Evolutionary conservation across 495 filamentous ascomycete genomes (phyloP).

Genomic region (Podospora pseudoanserina): DNA sequence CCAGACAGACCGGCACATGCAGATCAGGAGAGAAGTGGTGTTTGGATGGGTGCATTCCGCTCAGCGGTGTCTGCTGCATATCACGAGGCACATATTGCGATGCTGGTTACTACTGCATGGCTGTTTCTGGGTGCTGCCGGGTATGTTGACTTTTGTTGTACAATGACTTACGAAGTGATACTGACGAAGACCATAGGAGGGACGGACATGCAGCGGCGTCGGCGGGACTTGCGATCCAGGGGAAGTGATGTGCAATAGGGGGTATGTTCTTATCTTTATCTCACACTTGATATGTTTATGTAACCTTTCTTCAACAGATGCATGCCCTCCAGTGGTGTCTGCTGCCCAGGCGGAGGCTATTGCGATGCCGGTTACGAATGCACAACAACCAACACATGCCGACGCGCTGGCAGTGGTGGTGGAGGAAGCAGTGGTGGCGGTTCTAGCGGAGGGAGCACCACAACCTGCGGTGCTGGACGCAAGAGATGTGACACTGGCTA

Average conservation of each 20-base stretch:
- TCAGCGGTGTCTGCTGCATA: background rate
- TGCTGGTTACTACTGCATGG: conserved; percentile 22
- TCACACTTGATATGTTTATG: no score
- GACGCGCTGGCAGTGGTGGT: background rate
- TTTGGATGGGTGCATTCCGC: background rate
- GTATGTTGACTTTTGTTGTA: background rate
- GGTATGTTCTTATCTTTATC: background rate
- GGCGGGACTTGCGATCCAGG: conserved; percentile 17
- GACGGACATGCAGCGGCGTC: conserved; percentile 17
- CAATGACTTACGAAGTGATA: background rate
- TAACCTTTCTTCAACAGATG: conserved; percentile 10
- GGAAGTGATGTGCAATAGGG: conserved; percentile 7
- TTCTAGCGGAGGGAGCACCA: background rate
- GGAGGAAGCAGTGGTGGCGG: background rate
- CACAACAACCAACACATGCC: conserved; percentile 10
- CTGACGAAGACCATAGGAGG: conserved; percentile 1
- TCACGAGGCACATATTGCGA: conserved; percentile 17
- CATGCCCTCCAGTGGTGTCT: conserved; percentile 23
- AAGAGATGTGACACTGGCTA: conserved; percentile 10
- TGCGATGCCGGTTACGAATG: conserved; percentile 22
- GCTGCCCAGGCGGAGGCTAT: conserved; percentile 23
- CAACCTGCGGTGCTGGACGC: background rate
- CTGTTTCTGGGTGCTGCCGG: conserved; percentile 19
- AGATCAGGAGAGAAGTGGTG: background rate
- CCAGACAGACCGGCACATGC: background rate